Percentiles rank a stretch among this genome's conserved stretches.
phyloP scores from a whole-genome alignment of 805 yeast species.

The Alloascoidea hylecoeti region DNA sequence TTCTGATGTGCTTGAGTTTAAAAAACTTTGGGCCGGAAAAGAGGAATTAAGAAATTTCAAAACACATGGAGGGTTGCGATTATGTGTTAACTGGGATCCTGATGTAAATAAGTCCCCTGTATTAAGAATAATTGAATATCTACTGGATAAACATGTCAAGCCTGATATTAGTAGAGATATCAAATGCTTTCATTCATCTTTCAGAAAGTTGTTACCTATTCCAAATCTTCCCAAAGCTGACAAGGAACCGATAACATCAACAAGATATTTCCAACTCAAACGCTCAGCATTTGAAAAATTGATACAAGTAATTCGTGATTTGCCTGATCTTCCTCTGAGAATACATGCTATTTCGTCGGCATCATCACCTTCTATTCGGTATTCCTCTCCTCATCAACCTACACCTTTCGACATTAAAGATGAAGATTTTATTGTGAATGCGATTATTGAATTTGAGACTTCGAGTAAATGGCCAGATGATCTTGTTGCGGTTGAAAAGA shows the following conservation, averaged over 20 bases:
- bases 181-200: constrained; percentile 23
- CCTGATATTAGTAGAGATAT: constrained; percentile 24
- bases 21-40: constrained; percentile 79
- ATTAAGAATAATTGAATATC: constrained; percentile 46
- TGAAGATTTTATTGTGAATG: constrained; percentile 71
- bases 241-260: constrained; percentile 27
- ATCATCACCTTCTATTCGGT: constrained; percentile 53
- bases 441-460: constrained; percentile 75
- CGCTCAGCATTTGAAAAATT: constrained; percentile 33
- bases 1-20: constrained; percentile 49
- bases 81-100: constrained; percentile 76
- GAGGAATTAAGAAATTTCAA: constrained; percentile 84
- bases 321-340: constrained; percentile 50
- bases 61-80: constrained; percentile 81
- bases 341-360: constrained; percentile 62
- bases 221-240: constrained; percentile 46
- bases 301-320: constrained; percentile 28
- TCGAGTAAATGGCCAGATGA: constrained; percentile 97
- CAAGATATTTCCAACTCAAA: constrained; percentile 15
- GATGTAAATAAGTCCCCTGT: constrained; percentile 48
- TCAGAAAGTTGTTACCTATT: constrained; percentile 41
- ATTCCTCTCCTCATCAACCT: constrained; percentile 65
- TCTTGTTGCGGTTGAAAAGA: constrained; percentile 65
- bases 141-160: constrained; percentile 40
- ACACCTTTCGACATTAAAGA: constrained; percentile 65